Conservation (phyloP, 257 asterid genomes). For the Echites panduratus region DNA sequence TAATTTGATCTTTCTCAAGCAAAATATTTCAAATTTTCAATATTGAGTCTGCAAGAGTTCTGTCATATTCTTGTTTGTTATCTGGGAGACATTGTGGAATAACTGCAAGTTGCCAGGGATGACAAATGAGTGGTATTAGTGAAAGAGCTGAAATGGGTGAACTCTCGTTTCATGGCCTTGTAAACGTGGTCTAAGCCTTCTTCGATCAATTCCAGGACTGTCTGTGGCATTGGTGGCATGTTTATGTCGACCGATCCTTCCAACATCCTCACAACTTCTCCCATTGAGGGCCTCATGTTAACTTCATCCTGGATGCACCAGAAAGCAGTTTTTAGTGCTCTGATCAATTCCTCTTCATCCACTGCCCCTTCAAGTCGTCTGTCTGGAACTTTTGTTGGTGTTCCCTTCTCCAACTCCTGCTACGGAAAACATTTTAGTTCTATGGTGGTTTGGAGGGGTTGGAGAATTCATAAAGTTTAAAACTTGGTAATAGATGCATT, state of each 20-base stretch:
- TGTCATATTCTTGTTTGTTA: slow-evolving; percentile 10
- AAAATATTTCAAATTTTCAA: no score
- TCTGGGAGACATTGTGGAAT: slow-evolving; percentile 86
- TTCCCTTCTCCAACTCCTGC: slow-evolving; percentile 62
- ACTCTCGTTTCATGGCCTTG: slow-evolving; percentile 81
- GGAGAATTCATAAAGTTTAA: not conserved
- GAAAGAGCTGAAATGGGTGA: slow-evolving; percentile 61
- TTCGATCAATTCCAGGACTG: slow-evolving; percentile 71
- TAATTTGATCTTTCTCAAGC: no score
- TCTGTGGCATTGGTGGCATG: slow-evolving; percentile 77
- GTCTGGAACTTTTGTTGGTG: slow-evolving; percentile 48
- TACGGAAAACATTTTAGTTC: not conserved
- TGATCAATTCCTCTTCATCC: slow-evolving; percentile 50
- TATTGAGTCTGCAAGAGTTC: not conserved
- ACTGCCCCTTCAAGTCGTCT: slow-evolving; percentile 56
- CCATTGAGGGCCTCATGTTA: slow-evolving; percentile 72
- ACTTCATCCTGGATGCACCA: slow-evolving; percentile 96
- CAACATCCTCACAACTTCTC: slow-evolving; percentile 82
- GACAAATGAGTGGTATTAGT: slow-evolving; percentile 57
- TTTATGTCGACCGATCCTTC: slow-evolving; percentile 66
- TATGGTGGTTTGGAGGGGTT: not conserved
- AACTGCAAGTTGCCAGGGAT: slow-evolving; percentile 79
- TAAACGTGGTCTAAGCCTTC: slow-evolving; percentile 87
- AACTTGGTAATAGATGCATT: not conserved
- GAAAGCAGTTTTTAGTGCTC: slow-evolving; percentile 64